phyloP scores from a whole-genome alignment of 192 early-diverging fungal species.

The Coemansia furcata region DNA sequence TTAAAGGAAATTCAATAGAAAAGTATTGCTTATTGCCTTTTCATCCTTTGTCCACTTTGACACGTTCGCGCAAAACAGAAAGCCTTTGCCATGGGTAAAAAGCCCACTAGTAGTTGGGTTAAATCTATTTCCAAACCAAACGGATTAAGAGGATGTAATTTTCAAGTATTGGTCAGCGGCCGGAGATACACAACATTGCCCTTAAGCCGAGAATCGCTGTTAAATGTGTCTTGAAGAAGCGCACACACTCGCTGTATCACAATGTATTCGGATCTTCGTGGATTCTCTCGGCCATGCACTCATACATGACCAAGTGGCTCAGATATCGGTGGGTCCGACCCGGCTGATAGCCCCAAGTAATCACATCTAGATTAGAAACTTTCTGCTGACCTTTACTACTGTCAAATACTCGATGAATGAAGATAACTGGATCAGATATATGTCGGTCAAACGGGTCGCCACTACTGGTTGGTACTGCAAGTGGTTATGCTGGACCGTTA shows the following conservation, averaged over 20 bases:
- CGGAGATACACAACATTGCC: constrained; percentile 78
- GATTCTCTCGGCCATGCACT: constrained; percentile 52
- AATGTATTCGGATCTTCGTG: constrained; percentile 23
- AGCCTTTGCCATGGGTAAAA: too few relatives aligned
- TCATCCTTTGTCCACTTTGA: neutral
- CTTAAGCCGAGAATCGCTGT: constrained; percentile 70
- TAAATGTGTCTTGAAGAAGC: constrained; percentile 95
- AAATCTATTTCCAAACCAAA: neutral
- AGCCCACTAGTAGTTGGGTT: too few relatives aligned
- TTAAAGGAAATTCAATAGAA: neutral
- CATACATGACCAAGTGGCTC: constrained; percentile 80
- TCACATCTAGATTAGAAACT: neutral
- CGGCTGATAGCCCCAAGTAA: neutral
- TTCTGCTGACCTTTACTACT: neutral
- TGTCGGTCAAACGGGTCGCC: too few relatives aligned
- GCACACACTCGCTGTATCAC: constrained; percentile 64
- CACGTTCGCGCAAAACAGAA: too few relatives aligned
- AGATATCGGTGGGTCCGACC: constrained; percentile 53
- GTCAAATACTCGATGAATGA: constrained; percentile 49
- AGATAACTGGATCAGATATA: constrained; percentile 64
- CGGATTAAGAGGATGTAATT: neutral
- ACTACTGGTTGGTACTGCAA: too few relatives aligned
- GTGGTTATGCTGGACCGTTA: too few relatives aligned
- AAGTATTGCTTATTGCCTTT: neutral
- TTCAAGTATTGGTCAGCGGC: neutral